phyloP scores from a whole-genome alignment of 306 rosid species.

The Dryas octopetala region DNA sequence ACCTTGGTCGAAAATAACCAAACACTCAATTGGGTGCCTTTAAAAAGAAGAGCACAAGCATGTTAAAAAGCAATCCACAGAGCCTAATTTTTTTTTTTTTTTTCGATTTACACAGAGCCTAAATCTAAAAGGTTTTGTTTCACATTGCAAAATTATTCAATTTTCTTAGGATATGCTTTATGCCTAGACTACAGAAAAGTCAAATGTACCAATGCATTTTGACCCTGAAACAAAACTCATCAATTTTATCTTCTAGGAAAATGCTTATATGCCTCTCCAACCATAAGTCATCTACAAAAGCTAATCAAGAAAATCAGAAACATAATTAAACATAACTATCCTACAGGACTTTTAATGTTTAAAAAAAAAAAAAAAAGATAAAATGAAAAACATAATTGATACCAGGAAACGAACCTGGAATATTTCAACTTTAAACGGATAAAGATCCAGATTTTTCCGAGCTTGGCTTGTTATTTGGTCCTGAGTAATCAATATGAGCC shows the following conservation, averaged over 20 bases:
- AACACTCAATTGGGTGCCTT: background rate
- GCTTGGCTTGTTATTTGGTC: conserved; percentile 73
- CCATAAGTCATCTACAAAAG: background rate
- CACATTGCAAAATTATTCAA: background rate
- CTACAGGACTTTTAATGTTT: background rate
- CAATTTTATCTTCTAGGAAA: background rate
- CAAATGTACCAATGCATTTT: background rate
- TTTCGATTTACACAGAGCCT: no score
- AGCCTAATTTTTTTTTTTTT: no score
- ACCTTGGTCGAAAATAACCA: background rate
- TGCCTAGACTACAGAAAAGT: background rate
- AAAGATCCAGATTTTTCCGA: conserved; percentile 52
- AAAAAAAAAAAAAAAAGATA: background rate
- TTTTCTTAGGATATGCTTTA: background rate
- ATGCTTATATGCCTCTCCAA: background rate
- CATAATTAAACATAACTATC: background rate
- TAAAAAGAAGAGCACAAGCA: background rate
- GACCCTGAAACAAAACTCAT: background rate
- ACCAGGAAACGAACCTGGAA: conserved; percentile 73
- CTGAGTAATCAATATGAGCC: conserved; percentile 66
- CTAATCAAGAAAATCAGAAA: background rate
- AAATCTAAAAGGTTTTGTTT: background rate
- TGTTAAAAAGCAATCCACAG: background rate
- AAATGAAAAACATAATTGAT: background rate
- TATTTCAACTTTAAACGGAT: conserved; percentile 70